These are phyloP conservation scores for Septoria linicola DNA, from an alignment of 2,329 filamentous ascomycete genomes.

Conservation along the genomic window DNA sequence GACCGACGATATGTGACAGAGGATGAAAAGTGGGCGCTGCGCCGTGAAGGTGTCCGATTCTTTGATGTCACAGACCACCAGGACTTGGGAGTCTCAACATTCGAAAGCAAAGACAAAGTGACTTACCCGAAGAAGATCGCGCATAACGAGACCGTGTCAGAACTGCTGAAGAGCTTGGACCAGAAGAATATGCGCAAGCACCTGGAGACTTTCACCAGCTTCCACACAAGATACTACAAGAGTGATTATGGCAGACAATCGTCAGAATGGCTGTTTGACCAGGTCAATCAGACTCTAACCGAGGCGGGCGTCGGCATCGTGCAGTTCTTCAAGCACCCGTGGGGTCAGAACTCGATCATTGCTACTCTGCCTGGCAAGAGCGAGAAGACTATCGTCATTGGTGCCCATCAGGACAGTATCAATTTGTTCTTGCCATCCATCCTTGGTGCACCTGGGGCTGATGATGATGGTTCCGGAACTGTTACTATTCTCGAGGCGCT, in stretches of 20 bases:
- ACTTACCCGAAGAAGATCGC: conserved; percentile 66
- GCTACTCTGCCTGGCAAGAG: conserved; percentile 84
- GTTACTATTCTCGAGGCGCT: conserved; percentile 94
- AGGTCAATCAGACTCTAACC: conserved; percentile 69
- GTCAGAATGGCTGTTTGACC: conserved; percentile 78
- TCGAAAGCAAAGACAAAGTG: conserved; percentile 45
- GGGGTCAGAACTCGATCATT: conserved; percentile 86
- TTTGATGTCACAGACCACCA: conserved; percentile 81
- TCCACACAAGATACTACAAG: conserved; percentile 81
- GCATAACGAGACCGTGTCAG: conserved; percentile 64
- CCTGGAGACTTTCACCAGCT: conserved; percentile 73
- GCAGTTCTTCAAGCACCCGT: conserved; percentile 73
- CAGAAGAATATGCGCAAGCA: conserved; percentile 75
- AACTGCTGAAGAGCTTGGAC: conserved; percentile 66
- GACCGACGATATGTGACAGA: conserved; percentile 86
- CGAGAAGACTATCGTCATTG: conserved; percentile 81
- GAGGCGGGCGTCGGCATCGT: conserved; percentile 72
- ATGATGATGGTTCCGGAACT: conserved; percentile 82
- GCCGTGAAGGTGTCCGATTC: conserved; percentile 78
- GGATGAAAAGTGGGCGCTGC: conserved; percentile 90
- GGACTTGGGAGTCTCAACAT: conserved; percentile 7
- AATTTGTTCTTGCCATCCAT: conserved; percentile 86
- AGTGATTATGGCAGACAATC: conserved; percentile 77
- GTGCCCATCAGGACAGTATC: conserved; percentile 77
- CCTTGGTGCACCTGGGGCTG: conserved; percentile 84